These are phyloP conservation scores for Boletellus ananiceps DNA, from an alignment of 768 basidiomycete genomes.

Conservation along the genomic window DNA sequence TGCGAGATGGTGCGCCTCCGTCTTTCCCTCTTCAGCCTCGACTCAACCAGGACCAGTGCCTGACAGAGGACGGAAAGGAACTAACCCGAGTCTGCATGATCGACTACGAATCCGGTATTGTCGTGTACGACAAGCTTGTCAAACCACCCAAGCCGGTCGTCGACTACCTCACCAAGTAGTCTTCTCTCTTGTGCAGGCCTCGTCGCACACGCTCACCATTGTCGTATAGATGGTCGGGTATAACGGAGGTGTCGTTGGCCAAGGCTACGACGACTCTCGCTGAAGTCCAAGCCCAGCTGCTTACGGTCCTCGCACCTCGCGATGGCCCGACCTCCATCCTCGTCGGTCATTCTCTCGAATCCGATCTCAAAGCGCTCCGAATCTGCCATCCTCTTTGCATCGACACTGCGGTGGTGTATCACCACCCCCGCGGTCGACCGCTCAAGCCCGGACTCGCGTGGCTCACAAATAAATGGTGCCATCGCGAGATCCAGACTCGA, in stretches of 20 bases:
- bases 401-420: conserved; percentile 86
- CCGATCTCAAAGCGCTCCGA: conserved; percentile 85
- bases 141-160: conserved; percentile 79
- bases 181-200: not conserved
- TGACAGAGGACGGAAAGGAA: conserved; percentile 87
- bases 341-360: conserved; percentile 93
- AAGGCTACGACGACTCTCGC: conserved; percentile 72
- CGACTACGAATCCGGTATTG: conserved; percentile 65
- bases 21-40: not conserved
- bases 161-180: conserved; percentile 89
- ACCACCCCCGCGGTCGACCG: conserved; percentile 91
- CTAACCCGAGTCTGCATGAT: conserved; percentile 82
- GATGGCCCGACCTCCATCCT: conserved; percentile 64
- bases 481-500: conserved; percentile 79
- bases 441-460: conserved; percentile 95
- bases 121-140: conserved; percentile 86
- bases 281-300: conserved; percentile 69
- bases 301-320: conserved; percentile 55
- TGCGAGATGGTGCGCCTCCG: conserved; percentile 85
- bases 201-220: not conserved
- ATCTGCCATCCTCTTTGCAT: conserved; percentile 83
- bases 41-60: conserved; percentile 49
- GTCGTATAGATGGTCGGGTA: conserved; percentile 77
- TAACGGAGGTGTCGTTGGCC: conserved; percentile 69
- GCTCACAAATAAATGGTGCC: conserved; percentile 93